phyloP scores from a whole-genome alignment of 495 filamentous ascomycete species.

The Hypoxylon subgilvum region DNA sequence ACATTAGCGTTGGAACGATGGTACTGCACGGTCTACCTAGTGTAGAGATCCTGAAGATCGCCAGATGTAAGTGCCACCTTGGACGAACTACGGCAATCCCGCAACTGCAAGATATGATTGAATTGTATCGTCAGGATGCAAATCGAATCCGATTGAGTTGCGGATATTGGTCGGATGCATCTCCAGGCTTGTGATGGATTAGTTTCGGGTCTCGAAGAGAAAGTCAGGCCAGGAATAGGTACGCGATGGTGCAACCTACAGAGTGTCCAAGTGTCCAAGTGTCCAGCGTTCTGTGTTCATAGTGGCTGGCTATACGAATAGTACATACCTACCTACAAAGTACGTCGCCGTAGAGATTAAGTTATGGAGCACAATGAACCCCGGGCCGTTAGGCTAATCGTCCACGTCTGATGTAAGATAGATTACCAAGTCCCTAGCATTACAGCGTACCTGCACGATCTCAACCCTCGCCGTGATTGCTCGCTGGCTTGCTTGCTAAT shows the following conservation, averaged over 20 bases:
- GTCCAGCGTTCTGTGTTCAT: no score
- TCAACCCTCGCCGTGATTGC: not conserved
- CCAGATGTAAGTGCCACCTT: not conserved
- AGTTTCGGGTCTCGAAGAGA: not conserved
- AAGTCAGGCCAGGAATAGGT: not conserved
- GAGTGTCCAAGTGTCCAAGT: no score
- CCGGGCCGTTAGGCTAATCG: not conserved
- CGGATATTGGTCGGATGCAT: constrained; percentile 12
- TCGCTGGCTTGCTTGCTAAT: constrained; percentile 2
- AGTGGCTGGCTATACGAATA: no score
- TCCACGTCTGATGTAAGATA: constrained; percentile 15
- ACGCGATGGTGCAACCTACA: not conserved
- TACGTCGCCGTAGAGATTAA: no score
- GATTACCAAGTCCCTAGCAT: not conserved
- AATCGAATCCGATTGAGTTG: constrained; percentile 25
- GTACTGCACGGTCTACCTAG: no score
- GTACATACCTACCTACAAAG: not conserved
- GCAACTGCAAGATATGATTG: constrained; percentile 3
- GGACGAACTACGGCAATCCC: not conserved
- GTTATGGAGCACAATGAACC: not conserved
- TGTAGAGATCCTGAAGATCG: no score
- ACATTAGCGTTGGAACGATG: not conserved
- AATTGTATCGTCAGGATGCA: constrained; percentile 7
- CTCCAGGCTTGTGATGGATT: not conserved
- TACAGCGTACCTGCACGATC: not conserved